A percentile compares a stretch with the other conserved stretches of the same genome.
These are phyloP conservation scores for Penicillium paneum DNA, from an alignment of 2,329 filamentous ascomycete genomes.

Conservation along the genomic window DNA sequence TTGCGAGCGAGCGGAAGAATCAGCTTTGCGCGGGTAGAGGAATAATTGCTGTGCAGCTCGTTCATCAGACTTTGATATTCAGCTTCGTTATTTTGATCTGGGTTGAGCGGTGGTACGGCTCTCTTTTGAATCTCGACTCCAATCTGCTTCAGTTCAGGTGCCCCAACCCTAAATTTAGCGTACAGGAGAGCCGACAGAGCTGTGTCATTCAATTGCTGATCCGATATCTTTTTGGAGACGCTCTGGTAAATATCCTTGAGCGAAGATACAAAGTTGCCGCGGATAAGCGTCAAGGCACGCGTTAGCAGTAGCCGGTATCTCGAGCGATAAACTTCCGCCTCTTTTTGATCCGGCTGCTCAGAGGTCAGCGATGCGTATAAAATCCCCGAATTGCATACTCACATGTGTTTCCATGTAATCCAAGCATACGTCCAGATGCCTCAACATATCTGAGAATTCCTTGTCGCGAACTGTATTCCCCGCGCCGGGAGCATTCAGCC, in stretches of 20 bases:
- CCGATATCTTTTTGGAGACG: slow-evolving; percentile 61
- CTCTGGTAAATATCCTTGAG: slow-evolving; percentile 61
- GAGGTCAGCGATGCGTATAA: slow-evolving; percentile 9
- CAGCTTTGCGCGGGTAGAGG: slow-evolving; percentile 56
- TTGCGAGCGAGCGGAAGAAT: slow-evolving; percentile 62
- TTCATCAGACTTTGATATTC: slow-evolving; percentile 66
- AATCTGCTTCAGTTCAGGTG: slow-evolving; percentile 62
- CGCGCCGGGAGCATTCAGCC: slow-evolving; percentile 88
- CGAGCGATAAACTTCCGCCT: slow-evolving; percentile 82
- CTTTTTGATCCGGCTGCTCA: slow-evolving; percentile 71
- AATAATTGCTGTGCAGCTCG: slow-evolving; percentile 63
- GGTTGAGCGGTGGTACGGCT: slow-evolving; percentile 58
- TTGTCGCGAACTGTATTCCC: slow-evolving; percentile 78
- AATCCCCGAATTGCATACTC: slow-evolving; percentile 30
- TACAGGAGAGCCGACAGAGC: slow-evolving; percentile 69
- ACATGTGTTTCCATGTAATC: slow-evolving; percentile 88
- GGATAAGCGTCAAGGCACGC: slow-evolving; percentile 63
- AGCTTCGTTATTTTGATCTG: slow-evolving; percentile 56
- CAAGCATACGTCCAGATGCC: slow-evolving; percentile 83
- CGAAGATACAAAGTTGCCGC: slow-evolving; percentile 63
- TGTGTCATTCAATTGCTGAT: slow-evolving; percentile 67
- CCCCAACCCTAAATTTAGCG: slow-evolving; percentile 67
- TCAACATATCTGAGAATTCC: slow-evolving; percentile 83
- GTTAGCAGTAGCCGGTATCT: slow-evolving; percentile 80
- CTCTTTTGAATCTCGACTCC: slow-evolving; percentile 67